phyloP scores from a whole-genome alignment of 129 eudicot species.

The Calendula officinalis region DNA sequence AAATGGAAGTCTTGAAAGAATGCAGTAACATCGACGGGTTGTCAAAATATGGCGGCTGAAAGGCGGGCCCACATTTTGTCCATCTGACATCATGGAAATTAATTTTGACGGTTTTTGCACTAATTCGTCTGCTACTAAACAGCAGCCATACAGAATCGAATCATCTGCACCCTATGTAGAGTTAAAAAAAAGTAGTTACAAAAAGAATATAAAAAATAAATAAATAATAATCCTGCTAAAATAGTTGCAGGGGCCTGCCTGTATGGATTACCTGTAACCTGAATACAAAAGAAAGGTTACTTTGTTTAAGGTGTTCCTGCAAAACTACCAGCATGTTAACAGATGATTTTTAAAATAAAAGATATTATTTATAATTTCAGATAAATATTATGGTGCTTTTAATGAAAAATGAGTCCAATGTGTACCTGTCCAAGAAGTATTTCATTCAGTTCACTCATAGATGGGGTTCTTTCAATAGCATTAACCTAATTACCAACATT shows the following conservation, averaged over 20 bases:
- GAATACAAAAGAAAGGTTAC: conserved; percentile 84
- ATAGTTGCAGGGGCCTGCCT: conserved; percentile 8
- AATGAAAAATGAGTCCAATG: conserved; percentile 3
- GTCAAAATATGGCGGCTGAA: conserved; percentile 75
- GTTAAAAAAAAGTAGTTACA: conserved; percentile 4
- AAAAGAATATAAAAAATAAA: neutral
- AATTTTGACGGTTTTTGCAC: conserved; percentile 82
- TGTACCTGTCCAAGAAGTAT: conserved; percentile 93
- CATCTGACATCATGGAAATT: conserved; percentile 73
- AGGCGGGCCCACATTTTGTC: conserved; percentile 42
- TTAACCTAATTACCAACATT: conserved; percentile 54
- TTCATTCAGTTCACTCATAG: conserved; percentile 98
- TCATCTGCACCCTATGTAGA: conserved; percentile 83
- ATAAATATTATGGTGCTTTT: neutral
- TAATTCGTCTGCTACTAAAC: conserved; percentile 89
- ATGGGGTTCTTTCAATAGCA: conserved; percentile 91
- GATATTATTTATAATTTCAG: neutral
- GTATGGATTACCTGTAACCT: conserved; percentile 75
- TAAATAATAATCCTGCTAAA: neutral
- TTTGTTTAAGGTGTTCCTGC: conserved; percentile 92
- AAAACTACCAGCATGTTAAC: conserved; percentile 35
- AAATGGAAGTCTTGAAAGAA: conserved; percentile 89
- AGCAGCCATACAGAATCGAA: conserved; percentile 94
- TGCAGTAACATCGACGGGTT: conserved; percentile 94
- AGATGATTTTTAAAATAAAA: conserved; percentile 4